Percentiles rank a stretch among this genome's conserved stretches.
Conservation (phyloP, 1,284 basidiomycete species). For the Inonotus hispidus region DNA sequence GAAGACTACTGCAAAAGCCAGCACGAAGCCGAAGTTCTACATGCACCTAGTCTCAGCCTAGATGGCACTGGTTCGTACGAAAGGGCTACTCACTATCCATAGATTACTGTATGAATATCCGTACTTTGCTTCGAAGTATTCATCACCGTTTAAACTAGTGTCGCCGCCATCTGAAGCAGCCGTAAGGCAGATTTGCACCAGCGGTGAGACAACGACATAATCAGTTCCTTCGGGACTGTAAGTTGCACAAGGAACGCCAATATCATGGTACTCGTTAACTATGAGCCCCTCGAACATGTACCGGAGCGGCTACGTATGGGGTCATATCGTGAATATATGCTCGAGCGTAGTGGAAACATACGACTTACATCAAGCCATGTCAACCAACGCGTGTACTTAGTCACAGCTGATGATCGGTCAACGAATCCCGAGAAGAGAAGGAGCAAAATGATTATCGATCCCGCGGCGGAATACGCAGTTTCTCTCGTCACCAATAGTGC, state of each 20-base stretch:
- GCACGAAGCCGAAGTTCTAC: conserved; percentile 47
- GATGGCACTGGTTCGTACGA: neutral
- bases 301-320: conserved; percentile 32
- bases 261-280: conserved; percentile 48
- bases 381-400: conserved; percentile 41
- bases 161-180: conserved; percentile 23
- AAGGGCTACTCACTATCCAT: conserved; percentile 33
- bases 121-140: conserved; percentile 36
- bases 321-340: neutral
- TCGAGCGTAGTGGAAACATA: conserved; percentile 19
- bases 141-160: conserved; percentile 24
- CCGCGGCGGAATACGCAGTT: conserved; percentile 44
- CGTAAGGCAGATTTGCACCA: conserved; percentile 25
- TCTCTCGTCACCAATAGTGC: conserved; percentile 40
- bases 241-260: conserved; percentile 36
- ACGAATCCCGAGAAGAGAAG: conserved; percentile 42
- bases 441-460: conserved; percentile 41
- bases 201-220: conserved; percentile 37
- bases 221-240: conserved; percentile 44
- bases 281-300: conserved; percentile 46
- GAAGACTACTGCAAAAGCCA: conserved; percentile 47
- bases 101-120: conserved; percentile 44
- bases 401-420: conserved; percentile 23
- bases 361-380: conserved; percentile 37
- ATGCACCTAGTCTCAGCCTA: neutral